Evolutionary conservation across 345 rosid genomes (phyloP).

Genomic region (Barbarea vulgaris): DNA sequence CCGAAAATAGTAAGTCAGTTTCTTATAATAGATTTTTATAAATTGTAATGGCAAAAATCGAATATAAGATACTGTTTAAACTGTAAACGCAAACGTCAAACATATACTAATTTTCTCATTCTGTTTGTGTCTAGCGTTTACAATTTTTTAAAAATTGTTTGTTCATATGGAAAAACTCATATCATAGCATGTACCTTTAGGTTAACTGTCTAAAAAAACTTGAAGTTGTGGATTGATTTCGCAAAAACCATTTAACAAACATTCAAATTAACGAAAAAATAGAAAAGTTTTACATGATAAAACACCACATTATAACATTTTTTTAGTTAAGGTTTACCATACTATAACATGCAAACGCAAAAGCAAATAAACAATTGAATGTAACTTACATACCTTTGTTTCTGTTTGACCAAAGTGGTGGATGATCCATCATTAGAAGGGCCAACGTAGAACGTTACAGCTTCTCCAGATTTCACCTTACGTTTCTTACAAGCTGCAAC

Average conservation of each 20-base stretch:
- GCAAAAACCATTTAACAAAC: neutral
- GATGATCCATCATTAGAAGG: constrained; percentile 32
- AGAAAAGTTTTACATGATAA: no score
- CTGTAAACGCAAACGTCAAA: neutral
- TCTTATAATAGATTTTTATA: neutral
- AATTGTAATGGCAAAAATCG: neutral
- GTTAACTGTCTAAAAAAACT: neutral
- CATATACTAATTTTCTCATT: neutral
- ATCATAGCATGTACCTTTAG: neutral
- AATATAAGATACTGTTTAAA: neutral
- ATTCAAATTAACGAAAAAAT: neutral
- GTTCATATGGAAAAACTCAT: neutral
- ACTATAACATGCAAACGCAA: neutral
- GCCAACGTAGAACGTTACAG: constrained; percentile 28
- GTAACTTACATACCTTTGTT: constrained; percentile 20
- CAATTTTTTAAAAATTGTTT: neutral
- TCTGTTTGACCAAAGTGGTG: constrained; percentile 23
- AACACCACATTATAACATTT: no score
- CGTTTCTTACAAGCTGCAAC: constrained; percentile 53
- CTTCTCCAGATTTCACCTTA: constrained; percentile 16
- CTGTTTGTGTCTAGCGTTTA: neutral
- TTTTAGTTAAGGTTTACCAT: neutral
- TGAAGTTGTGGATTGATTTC: neutral
- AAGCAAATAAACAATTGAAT: neutral
- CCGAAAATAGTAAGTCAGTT: neutral